phyloP scores from a whole-genome alignment of 768 basidiomycete genomes.

The Coprinellus aureogranulatus region DNA sequence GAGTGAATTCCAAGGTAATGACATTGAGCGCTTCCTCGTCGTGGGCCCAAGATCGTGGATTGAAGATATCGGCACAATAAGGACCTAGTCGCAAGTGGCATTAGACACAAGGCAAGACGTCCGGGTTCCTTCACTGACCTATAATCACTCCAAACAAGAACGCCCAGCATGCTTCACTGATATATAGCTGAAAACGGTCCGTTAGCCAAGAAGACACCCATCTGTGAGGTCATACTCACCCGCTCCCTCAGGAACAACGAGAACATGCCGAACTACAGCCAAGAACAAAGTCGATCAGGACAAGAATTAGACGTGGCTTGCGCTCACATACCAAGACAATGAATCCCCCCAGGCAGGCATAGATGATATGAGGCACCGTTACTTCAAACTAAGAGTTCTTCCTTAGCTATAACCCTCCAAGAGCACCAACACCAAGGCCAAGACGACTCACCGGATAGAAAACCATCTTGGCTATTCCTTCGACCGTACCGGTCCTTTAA shows the following conservation, averaged over 20 bases:
- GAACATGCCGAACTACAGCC: constrained; percentile 85
- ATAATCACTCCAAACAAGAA: constrained; percentile 92
- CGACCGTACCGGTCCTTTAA: background rate
- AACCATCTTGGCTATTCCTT: constrained; percentile 1
- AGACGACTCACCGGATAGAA: constrained; percentile 3
- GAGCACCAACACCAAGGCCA: background rate
- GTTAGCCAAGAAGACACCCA: too few relatives aligned
- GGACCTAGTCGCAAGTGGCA: too few relatives aligned
- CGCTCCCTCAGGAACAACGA: constrained; percentile 87
- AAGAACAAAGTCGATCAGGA: too few relatives aligned
- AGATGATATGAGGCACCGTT: constrained; percentile 69
- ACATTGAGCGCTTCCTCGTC: constrained; percentile 53
- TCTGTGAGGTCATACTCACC: constrained; percentile 24
- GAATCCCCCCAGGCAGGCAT: constrained; percentile 79
- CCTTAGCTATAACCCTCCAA: background rate
- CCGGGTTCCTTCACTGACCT: constrained; percentile 41
- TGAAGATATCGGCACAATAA: constrained; percentile 75
- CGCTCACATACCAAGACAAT: constrained; percentile 63
- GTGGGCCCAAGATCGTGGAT: constrained; percentile 72
- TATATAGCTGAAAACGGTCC: constrained; percentile 71
- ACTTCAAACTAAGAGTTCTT: constrained; percentile 51
- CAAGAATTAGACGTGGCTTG: background rate
- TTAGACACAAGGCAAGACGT: too few relatives aligned
- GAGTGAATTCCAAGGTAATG: constrained; percentile 88
- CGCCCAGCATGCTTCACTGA: constrained; percentile 96